phyloP scores from a whole-genome alignment of 2,329 filamentous ascomycete species.

The Cladophialophora immunda region DNA sequence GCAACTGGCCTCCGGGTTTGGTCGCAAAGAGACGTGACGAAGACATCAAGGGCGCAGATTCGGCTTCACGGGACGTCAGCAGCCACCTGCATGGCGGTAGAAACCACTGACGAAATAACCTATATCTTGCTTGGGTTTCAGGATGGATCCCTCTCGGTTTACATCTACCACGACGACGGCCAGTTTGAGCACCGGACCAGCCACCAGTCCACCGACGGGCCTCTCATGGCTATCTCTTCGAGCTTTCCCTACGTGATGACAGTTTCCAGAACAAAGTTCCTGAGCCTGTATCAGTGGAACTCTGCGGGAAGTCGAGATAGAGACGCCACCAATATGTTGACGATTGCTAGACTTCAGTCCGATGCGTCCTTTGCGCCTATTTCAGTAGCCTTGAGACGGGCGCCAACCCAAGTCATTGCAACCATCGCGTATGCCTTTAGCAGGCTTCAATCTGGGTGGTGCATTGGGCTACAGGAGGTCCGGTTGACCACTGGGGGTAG shows the following conservation, averaged over 20 bases:
- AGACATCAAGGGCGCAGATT: constrained; percentile 64
- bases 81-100: constrained; percentile 74
- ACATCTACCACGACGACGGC: constrained; percentile 55
- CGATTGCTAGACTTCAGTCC: constrained; percentile 58
- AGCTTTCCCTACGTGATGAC: constrained; percentile 79
- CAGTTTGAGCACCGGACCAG: constrained; percentile 49
- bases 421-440: constrained; percentile 88
- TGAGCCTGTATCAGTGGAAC: constrained; percentile 77
- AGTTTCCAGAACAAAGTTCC: constrained; percentile 75
- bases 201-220: constrained; percentile 66
- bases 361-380: constrained; percentile 80
- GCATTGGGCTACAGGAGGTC: constrained; percentile 89
- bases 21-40: constrained; percentile 69
- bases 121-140: constrained; percentile 74
- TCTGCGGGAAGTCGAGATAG: constrained; percentile 60
- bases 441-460: constrained; percentile 81
- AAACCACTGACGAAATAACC: constrained; percentile 57
- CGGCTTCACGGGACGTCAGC: constrained; percentile 39
- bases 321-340: background rate
- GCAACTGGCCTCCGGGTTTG: constrained; percentile 78
- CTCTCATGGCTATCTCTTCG: constrained; percentile 74
- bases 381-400: constrained; percentile 78
- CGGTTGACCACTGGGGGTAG: constrained; percentile 49
- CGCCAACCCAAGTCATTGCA: constrained; percentile 70
- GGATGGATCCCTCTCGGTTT: constrained; percentile 76